These are phyloP conservation scores for Nakazawaea pomicola DNA, from an alignment of 805 yeast genomes.

Conservation along the genomic window DNA sequence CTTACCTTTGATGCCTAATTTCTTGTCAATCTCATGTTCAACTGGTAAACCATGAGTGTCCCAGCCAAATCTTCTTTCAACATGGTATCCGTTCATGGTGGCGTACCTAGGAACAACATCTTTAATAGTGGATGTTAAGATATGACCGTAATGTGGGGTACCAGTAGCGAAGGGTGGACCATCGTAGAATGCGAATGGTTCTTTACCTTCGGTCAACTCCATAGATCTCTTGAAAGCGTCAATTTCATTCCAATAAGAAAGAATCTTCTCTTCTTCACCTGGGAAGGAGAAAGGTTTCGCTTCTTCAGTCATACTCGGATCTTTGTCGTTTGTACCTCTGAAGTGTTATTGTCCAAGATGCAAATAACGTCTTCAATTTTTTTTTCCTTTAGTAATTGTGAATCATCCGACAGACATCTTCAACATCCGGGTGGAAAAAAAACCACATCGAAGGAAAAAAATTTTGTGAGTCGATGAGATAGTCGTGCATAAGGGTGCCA, in stretches of 20 bases:
- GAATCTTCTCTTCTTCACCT: conserved; percentile 80
- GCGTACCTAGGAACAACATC: conserved; percentile 98
- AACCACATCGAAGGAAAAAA: no score
- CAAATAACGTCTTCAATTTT: no score
- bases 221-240: conserved; percentile 90
- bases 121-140: conserved; percentile 93
- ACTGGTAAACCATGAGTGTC: conserved; percentile 99
- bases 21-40: conserved; percentile 98
- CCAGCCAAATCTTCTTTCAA: conserved; percentile 98
- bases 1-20: conserved; percentile 86
- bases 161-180: conserved; percentile 99
- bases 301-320: conserved; percentile 24
- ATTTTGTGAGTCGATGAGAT: no score
- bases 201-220: conserved; percentile 77
- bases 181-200: conserved; percentile 90
- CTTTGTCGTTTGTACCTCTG: neutral
- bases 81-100: conserved; percentile 94
- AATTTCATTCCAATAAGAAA: conserved; percentile 79
- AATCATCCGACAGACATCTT: no score
- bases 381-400: no score
- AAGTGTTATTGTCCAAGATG: no score
- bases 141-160: conserved; percentile 98
- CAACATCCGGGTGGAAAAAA: no score
- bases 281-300: conserved; percentile 63
- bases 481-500: no score